phyloP scores from a whole-genome alignment of 2,329 filamentous ascomycete genomes.

The Colletotrichum paranaense region DNA sequence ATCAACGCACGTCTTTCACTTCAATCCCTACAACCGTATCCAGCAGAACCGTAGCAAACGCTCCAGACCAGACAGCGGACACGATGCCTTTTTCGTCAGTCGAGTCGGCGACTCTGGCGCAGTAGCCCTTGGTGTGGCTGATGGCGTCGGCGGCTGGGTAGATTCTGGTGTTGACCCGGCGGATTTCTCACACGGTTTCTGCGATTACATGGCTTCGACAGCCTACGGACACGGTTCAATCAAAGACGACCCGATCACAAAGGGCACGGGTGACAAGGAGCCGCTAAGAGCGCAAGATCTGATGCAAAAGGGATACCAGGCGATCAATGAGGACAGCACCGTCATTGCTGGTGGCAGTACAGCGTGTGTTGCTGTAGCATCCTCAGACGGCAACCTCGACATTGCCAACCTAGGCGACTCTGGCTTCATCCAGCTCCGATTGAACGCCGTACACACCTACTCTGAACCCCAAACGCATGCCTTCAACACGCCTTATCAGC shows the following conservation, averaged over 20 bases:
- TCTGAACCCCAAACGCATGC: slow-evolving; percentile 92
- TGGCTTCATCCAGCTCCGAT: slow-evolving; percentile 87
- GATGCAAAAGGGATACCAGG: slow-evolving; percentile 87
- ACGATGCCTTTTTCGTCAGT: slow-evolving; percentile 96
- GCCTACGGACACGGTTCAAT: slow-evolving; percentile 67
- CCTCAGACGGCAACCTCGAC: slow-evolving; percentile 79
- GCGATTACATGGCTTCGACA: slow-evolving; percentile 88
- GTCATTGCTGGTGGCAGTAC: slow-evolving; percentile 91
- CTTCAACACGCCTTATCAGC: slow-evolving; percentile 97
- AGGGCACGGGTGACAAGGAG: slow-evolving; percentile 22
- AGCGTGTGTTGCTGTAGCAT: slow-evolving; percentile 85
- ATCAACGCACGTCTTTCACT: slow-evolving; percentile 77
- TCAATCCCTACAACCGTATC: slow-evolving; percentile 73
- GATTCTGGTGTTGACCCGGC: slow-evolving; percentile 93
- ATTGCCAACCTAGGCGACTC: slow-evolving; percentile 97
- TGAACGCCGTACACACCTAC: slow-evolving; percentile 85
- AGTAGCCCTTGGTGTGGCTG: slow-evolving; percentile 88
- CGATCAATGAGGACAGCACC: slow-evolving; percentile 77
- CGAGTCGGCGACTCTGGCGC: slow-evolving; percentile 77
- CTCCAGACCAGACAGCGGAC: slow-evolving; percentile 81
- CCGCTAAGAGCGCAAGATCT: slow-evolving; percentile 53
- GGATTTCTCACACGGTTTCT: slow-evolving; percentile 94
- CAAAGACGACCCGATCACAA: slow-evolving; percentile 40
- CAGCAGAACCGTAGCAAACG: slow-evolving; percentile 65
- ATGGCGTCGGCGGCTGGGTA: slow-evolving; percentile 95